These are phyloP conservation scores for Diatrype stigma DNA, from an alignment of 2,329 filamentous ascomycete genomes.

Conservation along the genomic window DNA sequence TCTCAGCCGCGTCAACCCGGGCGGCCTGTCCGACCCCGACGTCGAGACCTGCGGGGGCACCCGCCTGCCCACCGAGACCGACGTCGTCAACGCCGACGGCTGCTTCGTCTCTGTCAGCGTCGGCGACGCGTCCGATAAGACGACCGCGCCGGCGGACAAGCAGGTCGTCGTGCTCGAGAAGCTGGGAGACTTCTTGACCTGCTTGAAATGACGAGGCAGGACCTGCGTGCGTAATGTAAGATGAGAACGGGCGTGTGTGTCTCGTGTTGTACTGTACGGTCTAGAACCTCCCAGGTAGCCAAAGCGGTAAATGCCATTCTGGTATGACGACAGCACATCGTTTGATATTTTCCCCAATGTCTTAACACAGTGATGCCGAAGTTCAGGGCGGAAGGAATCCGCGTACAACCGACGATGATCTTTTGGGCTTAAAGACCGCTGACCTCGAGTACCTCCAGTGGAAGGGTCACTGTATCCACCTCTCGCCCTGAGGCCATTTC, in stretches of 20 bases:
- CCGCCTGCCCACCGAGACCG: conserved; percentile 55
- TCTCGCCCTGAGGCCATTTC: too few relatives aligned
- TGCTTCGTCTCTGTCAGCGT: conserved; percentile 63
- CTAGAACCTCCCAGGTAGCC: not conserved
- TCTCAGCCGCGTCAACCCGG: conserved; percentile 56
- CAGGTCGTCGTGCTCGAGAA: conserved; percentile 50
- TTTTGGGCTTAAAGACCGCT: too few relatives aligned
- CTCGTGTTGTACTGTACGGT: not conserved
- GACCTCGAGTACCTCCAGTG: too few relatives aligned
- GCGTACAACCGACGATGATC: too few relatives aligned
- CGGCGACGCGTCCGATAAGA: conserved; percentile 57
- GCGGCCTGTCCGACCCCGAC: conserved; percentile 50
- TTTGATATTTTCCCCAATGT: too few relatives aligned
- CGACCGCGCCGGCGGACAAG: conserved; percentile 47
- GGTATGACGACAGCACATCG: too few relatives aligned
- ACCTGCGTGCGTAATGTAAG: not conserved
- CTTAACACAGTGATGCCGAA: too few relatives aligned
- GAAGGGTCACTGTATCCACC: too few relatives aligned
- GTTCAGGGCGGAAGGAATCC: too few relatives aligned
- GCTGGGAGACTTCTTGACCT: conserved; percentile 43
- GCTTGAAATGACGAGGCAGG: conserved; percentile 38
- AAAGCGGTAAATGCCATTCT: too few relatives aligned
- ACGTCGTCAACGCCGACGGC: conserved; percentile 44
- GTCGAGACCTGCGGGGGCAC: conserved; percentile 51
- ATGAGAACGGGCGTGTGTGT: not conserved